Base-by-base conservation (phyloP, 192 early-diverging fungal genomes). In the Entomortierella parvispora region DNA sequence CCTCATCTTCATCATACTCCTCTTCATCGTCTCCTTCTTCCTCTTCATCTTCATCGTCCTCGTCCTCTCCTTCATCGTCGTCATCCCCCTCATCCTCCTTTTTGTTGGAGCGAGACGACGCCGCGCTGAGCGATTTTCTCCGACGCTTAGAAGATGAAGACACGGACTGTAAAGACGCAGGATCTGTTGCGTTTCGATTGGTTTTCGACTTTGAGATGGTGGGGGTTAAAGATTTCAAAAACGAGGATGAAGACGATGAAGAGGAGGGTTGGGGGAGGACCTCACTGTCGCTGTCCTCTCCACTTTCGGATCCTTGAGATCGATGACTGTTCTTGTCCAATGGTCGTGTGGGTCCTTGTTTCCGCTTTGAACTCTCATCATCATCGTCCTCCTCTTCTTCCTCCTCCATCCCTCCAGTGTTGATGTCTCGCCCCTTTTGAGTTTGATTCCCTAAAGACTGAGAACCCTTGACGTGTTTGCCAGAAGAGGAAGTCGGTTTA, bases 21-120 rank as follows among this genome's bases (percentile, higher is more conserved):
- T 47, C 46, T 15, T 65, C 62, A 5, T 65, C 51, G 3, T 44
- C 50, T 20, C 51, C 50, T 14, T 25, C 62, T 7, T 64, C 62
- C 3, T 54, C 50, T 20, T 54, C 61, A 7, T 71, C 69, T 2
- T 48, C 59, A 29, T 62, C 69, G 15, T 55, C 68, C 15, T 62
- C 17, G 5, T 63, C 60, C 11, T 50, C 54, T 0, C 28, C 43
- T 12, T 63, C 53, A 32, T 49, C 47, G 12, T 14, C 18, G n/a
- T 56, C n/a, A 32, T n/a, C 26, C 18, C 20, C 31, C 31, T 40
- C n/a, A n/a, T 37, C 12, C n/a, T 52, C 20, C 25, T 52, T 18
- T 9, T 34, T 56, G 31, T 40, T 56, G 12, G 18, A 42, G 10
- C 40, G 12, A n/a, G 18, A n/a, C 12, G 18, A n/a, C 28, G 0